Evolutionary conservation across 768 basidiomycete species (phyloP), one percentile per base, ranked within the genome.

Genomic region (Pulveroboletus frians): DNA sequence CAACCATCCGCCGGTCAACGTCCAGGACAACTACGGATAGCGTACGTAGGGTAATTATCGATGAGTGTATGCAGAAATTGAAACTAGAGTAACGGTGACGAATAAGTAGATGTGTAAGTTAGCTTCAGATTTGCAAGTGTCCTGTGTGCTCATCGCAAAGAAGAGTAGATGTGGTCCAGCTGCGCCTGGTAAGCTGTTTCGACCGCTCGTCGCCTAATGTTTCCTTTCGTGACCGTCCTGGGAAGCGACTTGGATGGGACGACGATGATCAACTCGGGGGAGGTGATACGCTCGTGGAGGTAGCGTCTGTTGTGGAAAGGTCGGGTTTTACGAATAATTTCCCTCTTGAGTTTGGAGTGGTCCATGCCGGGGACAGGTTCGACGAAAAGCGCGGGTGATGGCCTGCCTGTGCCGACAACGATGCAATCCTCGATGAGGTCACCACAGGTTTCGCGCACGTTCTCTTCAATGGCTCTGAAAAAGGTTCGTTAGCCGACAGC

Each of bases 221-320:
- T 90, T 26, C 88, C 87, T 70, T 90, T 90, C 11, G 88, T 88
- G 17, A 80, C 81, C 0, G 88, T 90, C 54, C 88, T 74, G 34
- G 88, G 88, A 37, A 90, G 76, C 2, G 84, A 78, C n/a, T 76
- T 75, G 37, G 72, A 70, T 23, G 79, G 73, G 15, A 88, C 86
- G 37, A 89, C 69, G 51, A 89, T 68, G 50, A 90, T 76, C 75
- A 86, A 77, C 42, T 83, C 75, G 4, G 77, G 56, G 7, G 74
- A 78, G 5, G 74, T 76, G 69, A 90, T 83, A 34, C 86, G 84
- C 64, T 90, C 88, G 67, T 90, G 88, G 43, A 87, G 69, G 64
- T 90, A 90, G 47, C 85, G 76, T 49, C 86, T 74, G 9, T 75
- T 76, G 63, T 90, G 84, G 74, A 89, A 90, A 20, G 76, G 77